Conservation (phyloP, 805 yeast species). For the Wickerhamiella kazuoi region DNA sequence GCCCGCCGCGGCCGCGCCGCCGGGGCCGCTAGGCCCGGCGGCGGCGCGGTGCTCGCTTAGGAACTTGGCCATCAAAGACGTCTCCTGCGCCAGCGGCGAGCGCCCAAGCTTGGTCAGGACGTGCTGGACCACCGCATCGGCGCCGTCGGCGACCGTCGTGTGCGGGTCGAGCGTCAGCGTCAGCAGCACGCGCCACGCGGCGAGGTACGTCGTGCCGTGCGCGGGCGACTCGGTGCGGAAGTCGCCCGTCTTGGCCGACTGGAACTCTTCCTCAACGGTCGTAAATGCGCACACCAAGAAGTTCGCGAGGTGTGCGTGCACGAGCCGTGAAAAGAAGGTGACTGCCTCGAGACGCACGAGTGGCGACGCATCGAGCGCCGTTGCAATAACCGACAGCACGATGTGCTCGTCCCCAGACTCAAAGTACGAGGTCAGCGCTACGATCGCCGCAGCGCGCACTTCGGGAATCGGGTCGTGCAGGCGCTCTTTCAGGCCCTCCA, state of each 20-base stretch:
- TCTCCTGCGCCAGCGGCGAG: slow-evolving; percentile 47
- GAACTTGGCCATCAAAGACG: slow-evolving; percentile 25
- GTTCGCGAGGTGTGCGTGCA: slow-evolving; percentile 48
- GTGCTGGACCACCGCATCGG: slow-evolving; percentile 59
- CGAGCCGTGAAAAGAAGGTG: slow-evolving; percentile 57
- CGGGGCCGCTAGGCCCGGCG: too few relatives aligned
- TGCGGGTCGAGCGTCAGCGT: slow-evolving; percentile 79
- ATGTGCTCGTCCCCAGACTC: slow-evolving; percentile 22
- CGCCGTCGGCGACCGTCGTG: slow-evolving; percentile 53
- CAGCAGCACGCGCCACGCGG: slow-evolving; percentile 73
- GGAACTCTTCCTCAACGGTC: slow-evolving; percentile 64
- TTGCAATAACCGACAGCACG: slow-evolving; percentile 46
- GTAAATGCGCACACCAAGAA: slow-evolving; percentile 77
- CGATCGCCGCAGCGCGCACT: slow-evolving; percentile 68
- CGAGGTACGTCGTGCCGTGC: slow-evolving; percentile 68
- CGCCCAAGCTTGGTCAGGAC: slow-evolving; percentile 46
- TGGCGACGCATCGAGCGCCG: slow-evolving; percentile 77
- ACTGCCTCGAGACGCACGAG: slow-evolving; percentile 74
- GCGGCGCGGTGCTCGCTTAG: not conserved
- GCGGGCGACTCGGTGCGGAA: slow-evolving; percentile 57
- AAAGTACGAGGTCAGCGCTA: slow-evolving; percentile 44
- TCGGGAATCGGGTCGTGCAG: slow-evolving; percentile 88
- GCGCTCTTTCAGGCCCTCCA: slow-evolving; percentile 37
- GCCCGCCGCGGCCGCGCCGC: too few relatives aligned
- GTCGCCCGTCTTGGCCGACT: slow-evolving; percentile 39